Evolutionary conservation across 805 yeast species (phyloP), one percentile per base, ranked within the genome.

Genomic region (Ogataea chonburiensis): DNA sequence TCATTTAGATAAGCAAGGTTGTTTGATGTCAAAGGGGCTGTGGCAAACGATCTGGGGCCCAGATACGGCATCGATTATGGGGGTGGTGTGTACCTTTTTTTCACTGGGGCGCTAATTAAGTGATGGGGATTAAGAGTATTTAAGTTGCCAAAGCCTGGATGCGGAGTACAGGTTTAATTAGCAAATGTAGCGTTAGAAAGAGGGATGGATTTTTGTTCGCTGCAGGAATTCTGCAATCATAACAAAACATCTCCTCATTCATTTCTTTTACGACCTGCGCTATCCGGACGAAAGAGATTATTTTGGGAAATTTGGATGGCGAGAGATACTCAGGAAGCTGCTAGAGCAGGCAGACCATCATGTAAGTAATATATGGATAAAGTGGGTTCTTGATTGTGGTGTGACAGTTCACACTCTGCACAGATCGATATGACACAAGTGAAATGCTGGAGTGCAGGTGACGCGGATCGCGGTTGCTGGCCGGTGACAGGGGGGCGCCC

Each of bases 11-110:
- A 56, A 18, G 59, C 56, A 26, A 61, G 44, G 40, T 61, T 61
- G 28, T 47, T 52, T 7, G 53, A 41, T 5, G 66, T 61, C 11
- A 61, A 35, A 15, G 64, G 66, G 21, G 64, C 52, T 11, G 66
- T 61, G n/a, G 49, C 55, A 41, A 59, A 61, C 5, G 64, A 47
- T 42, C 49, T 58, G 23, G 66, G 64, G 19, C 66, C 66, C 27
- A 61, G 40, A 40, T 59, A 61, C 37, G 66, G 57, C 66, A 61
- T 61, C 39, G 24, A 11, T 11, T 10, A 18, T 14, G 17, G 39
- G n/a, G n/a, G n/a, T n/a, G n/a, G n/a, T n/a, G n/a, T n/a, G n/a
- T n/a, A n/a, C n/a, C n/a, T n/a, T n/a, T n/a, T n/a, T n/a, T n/a
- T 5, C 14, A 16, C 14, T 29, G 30, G 25, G 12, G 22, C 22